phyloP scores from a whole-genome alignment of 257 asterid species.

The Haberlea rhodopensis region DNA sequence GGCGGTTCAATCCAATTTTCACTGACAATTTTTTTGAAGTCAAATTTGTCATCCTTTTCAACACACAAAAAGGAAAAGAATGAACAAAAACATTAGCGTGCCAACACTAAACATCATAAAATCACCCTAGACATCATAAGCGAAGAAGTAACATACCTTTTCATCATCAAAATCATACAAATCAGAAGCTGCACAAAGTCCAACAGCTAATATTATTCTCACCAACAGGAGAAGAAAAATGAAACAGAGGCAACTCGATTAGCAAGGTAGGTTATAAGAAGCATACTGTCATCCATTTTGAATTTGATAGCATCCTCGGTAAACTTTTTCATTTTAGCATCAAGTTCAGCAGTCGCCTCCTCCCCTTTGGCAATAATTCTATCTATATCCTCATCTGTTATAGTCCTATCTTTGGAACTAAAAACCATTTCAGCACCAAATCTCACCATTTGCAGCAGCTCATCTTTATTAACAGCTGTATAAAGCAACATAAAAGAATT shows the following conservation, averaged over 20 bases:
- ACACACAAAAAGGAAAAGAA: constrained; percentile 22
- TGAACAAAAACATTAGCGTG: constrained; percentile 18
- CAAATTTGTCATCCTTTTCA: constrained; percentile 78
- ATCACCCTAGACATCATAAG: constrained; percentile 13
- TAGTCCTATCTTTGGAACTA: constrained; percentile 98
- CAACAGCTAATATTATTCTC: constrained; percentile 31
- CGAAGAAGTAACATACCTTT: constrained; percentile 45
- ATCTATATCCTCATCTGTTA: constrained; percentile 98
- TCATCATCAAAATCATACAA: constrained; percentile 95
- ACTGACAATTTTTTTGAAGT: constrained; percentile 91
- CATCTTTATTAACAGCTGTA: constrained; percentile 97
- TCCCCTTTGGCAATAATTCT: constrained; percentile 99
- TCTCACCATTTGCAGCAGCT: constrained; percentile 96
- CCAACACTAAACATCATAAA: neutral
- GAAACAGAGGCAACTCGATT: constrained; percentile 10
- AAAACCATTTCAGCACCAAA: constrained; percentile 99
- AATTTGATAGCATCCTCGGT: constrained; percentile 99
- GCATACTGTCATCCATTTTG: constrained; percentile 97
- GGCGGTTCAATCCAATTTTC: constrained; percentile 96
- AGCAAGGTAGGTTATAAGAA: constrained; percentile 21
- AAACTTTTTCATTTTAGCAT: constrained; percentile 97
- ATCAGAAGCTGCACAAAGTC: constrained; percentile 79
- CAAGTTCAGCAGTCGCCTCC: constrained; percentile 99
- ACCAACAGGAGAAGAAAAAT: constrained; percentile 24
- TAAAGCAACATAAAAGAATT: constrained; percentile 13